A percentile compares a stretch with the other conserved stretches of the same genome.
These are phyloP conservation scores for Areca catechu DNA, from an alignment of 176 grass and related monocot species.

Conservation along the genomic window DNA sequence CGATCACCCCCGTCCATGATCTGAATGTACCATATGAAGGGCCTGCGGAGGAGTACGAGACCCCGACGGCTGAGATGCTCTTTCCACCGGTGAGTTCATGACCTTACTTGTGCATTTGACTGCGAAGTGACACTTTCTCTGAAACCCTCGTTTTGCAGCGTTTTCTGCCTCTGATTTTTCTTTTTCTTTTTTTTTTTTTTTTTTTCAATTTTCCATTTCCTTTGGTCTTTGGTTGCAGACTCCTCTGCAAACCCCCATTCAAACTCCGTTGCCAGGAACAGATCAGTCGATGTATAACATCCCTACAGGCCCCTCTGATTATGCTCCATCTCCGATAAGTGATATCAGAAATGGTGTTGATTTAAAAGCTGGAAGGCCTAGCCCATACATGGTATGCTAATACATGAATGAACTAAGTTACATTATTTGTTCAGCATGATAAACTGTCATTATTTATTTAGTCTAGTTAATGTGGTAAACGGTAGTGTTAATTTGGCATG, in stretches of 20 bases:
- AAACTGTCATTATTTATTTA: too few species aligned
- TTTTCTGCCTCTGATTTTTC: neutral
- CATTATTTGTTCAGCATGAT: too few species aligned
- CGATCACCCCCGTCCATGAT: neutral
- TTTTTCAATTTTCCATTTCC: neutral
- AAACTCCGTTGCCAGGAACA: constrained; percentile 49
- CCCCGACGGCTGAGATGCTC: constrained; percentile 74
- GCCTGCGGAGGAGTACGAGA: constrained; percentile 89
- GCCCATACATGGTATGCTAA: constrained; percentile 63
- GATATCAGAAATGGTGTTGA: constrained; percentile 69
- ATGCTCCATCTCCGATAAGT: constrained; percentile 68
- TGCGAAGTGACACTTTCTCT: neutral
- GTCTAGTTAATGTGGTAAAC: too few species aligned
- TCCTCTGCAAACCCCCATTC: constrained; percentile 69
- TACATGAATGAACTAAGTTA: too few species aligned
- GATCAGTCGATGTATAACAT: constrained; percentile 79
- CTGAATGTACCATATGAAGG: constrained; percentile 84
- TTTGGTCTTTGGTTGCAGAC: constrained; percentile 30
- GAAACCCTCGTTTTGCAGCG: neutral
- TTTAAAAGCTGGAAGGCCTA: constrained; percentile 49
- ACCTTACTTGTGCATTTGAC: too few species aligned
- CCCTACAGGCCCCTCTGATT: constrained; percentile 71
- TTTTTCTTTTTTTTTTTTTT: neutral
- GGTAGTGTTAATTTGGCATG: too few species aligned
- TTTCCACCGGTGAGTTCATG: constrained; percentile 50